These are phyloP conservation scores for Aspergillus vadensis DNA, from an alignment of 2,329 filamentous ascomycete species.

Conservation along the genomic window DNA sequence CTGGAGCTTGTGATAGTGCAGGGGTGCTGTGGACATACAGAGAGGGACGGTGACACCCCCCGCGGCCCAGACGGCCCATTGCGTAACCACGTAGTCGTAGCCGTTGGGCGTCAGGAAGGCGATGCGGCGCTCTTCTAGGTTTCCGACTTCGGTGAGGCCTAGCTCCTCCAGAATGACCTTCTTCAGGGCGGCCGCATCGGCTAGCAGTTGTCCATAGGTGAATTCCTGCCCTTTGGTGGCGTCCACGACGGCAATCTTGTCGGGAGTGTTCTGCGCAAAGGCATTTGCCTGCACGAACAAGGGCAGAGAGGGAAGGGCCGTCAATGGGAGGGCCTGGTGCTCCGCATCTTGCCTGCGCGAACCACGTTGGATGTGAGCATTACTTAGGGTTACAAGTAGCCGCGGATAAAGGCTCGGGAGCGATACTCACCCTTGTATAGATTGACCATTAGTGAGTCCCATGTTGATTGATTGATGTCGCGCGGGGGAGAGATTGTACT, in stretches of 20 bases:
- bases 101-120: conserved; percentile 44
- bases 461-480: background rate
- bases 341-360: background rate
- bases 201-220: conserved; percentile 44
- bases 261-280: conserved; percentile 34
- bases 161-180: conserved; percentile 39
- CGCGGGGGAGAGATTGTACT: background rate
- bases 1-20: too few species aligned
- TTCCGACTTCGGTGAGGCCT: conserved; percentile 23
- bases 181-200: conserved; percentile 41
- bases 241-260: conserved; percentile 45
- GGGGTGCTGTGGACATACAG: conserved; percentile 33
- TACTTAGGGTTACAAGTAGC: background rate
- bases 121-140: conserved; percentile 43
- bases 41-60: conserved; percentile 48
- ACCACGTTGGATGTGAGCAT: conserved; percentile 13
- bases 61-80: conserved; percentile 49
- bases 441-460: background rate
- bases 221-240: conserved; percentile 42
- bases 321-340: conserved; percentile 10
- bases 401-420: background rate
- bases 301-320: conserved; percentile 42
- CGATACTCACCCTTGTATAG: background rate
- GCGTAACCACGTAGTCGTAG: conserved; percentile 46
- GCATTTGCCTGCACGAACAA: conserved; percentile 43